These are phyloP conservation scores for Salvia hispanica DNA, from an alignment of 257 asterid species.

Conservation along the genomic window DNA sequence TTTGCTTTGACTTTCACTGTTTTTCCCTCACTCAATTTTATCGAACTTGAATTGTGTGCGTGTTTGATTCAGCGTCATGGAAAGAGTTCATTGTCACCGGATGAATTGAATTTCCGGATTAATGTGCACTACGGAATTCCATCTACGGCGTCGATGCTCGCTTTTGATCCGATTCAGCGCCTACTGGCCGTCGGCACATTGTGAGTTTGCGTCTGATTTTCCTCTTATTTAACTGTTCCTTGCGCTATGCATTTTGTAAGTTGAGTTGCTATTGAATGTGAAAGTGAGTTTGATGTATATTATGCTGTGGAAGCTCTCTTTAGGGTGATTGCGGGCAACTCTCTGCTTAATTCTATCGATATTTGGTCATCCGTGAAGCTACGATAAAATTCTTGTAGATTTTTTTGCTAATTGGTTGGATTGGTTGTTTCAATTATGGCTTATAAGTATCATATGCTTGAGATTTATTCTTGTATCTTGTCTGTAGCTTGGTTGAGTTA, in stretches of 20 bases:
- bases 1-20: constrained; percentile 20
- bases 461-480: background rate
- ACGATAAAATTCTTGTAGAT: background rate
- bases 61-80: constrained; percentile 50
- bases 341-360: constrained; percentile 11
- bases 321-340: background rate
- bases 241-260: constrained; percentile 3
- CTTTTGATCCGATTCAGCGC: constrained; percentile 85
- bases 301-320: background rate
- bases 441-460: background rate
- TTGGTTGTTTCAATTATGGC: background rate
- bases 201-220: constrained; percentile 43
- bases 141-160: constrained; percentile 76
- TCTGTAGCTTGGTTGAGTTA: background rate
- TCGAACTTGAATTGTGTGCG: constrained; percentile 29
- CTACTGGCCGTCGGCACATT: constrained; percentile 80
- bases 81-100: constrained; percentile 47
- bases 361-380: too few species aligned
- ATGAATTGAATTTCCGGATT: constrained; percentile 61
- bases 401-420: background rate
- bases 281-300: constrained; percentile 7
- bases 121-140: constrained; percentile 85
- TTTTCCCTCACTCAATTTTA: background rate
- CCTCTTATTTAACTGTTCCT: constrained; percentile 14
- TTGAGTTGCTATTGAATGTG: constrained; percentile 18